Conservation (phyloP, 371 early-diverging fungal species). For the Saksenaea oblongispora region DNA sequence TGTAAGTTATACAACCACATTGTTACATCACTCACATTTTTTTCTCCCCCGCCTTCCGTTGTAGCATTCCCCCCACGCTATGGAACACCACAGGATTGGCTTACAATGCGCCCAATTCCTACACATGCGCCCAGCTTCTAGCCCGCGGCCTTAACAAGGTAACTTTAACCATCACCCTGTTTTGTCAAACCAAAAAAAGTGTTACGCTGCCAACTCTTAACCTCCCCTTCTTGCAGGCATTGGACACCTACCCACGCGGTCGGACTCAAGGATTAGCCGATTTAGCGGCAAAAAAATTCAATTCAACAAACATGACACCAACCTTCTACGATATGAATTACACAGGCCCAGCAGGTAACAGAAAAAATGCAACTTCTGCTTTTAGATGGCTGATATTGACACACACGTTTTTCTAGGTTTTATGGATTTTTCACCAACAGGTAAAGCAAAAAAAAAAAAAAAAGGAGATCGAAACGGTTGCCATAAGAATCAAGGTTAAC, state of each 20-base stretch:
- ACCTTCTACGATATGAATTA: conserved; percentile 40
- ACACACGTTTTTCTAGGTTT: conserved; percentile 12
- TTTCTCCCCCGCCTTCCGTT: neutral
- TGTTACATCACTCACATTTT: neutral
- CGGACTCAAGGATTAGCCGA: conserved; percentile 29
- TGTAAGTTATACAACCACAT: conserved; percentile 7
- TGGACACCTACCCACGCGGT: conserved; percentile 40
- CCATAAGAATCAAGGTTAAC: neutral
- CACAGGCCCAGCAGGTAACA: conserved; percentile 50
- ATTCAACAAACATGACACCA: conserved; percentile 39
- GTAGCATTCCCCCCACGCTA: conserved; percentile 18
- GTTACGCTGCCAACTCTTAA: neutral
- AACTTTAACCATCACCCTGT: neutral
- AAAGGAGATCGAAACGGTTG: neutral
- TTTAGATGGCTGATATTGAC: neutral
- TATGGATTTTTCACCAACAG: conserved; percentile 24
- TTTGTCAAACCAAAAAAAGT: neutral
- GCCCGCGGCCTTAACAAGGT: conserved; percentile 41
- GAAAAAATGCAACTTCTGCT: neutral
- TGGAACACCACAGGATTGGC: conserved; percentile 33
- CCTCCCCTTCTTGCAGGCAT: conserved; percentile 18
- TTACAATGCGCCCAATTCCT: conserved; percentile 43
- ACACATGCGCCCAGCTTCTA: conserved; percentile 40
- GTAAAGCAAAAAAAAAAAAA: conserved; percentile 7
- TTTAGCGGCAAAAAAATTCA: conserved; percentile 22